Evolutionary conservation across 2,329 filamentous ascomycete genomes (phyloP), one percentile per base, ranked within the genome.

Genomic region (Penicillium verrucosum): DNA sequence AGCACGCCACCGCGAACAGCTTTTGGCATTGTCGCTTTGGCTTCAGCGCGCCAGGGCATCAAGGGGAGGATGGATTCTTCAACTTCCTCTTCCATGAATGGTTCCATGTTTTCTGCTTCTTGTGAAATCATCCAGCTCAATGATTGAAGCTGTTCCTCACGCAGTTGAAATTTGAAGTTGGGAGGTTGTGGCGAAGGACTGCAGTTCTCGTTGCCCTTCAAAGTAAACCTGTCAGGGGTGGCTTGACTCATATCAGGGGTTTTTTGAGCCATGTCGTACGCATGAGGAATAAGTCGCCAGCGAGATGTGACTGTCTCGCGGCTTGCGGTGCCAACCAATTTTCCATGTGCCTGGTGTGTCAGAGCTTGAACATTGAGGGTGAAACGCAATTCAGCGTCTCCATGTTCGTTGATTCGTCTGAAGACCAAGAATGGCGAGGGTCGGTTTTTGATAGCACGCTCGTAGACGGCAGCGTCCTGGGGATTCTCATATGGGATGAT

Each of bases 101-200:
- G 59, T 1, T 55, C 46, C 6, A 69, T 68, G 3, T 68, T 56
- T 11, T 72, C 68, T 1, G 65, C 58, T 65, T 89, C 86, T 67
- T 85, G 82, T 0, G 60, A 18, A 10, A 76, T 65, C 84, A 87
- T 87, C 86, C 86, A 89, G 0, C 69, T 60, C 2, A 89, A 69
- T 2, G 82, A 83, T 18, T 77, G 75, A 5, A 77, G 67, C 59
- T 89, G 86, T 32, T 84, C 80, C 0, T 73, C 70, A 6, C 80
- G 78, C 2, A 87, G 70, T 60, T 56, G n/a, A 45, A 50, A 50
- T 58, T 47, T 57, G 55, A 78, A 80, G 18, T 67, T 65, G 21
- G 68, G 70, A 21, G 73, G 75, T 55, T 79, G 72, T 1, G 21
- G 10, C 16, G 62, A 60, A 46, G 64, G 55, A 5, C 18, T 5